Base-by-base conservation (phyloP, 257 asterid genomes). In the Ballota nigra region DNA sequence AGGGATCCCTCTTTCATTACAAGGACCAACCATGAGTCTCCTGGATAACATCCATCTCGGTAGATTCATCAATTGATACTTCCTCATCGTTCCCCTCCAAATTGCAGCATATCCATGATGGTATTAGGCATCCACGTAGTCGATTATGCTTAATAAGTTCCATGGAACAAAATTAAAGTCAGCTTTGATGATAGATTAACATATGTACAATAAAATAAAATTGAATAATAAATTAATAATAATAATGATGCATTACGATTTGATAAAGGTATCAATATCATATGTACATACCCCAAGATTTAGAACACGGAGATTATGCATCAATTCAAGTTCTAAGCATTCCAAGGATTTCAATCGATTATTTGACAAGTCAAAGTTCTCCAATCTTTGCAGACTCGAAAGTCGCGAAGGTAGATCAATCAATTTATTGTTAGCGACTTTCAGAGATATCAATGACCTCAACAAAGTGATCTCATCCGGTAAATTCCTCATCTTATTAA, bases 71-170 rank as follows among this genome's bases (percentile, higher is more conserved):
- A 77, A 78, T 75, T 19, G 81, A 80, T 47, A 76, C 31, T 29
- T 85, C 84, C 13, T 72, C 76, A 20, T 23, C 15, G 68, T 88
- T 91, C 12, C 89, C 98, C 79, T 88, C 97, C 88, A 94, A 75
- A 66, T 84, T 82, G 92, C 96, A 92, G 89, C 88, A 80, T 78
- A 92, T 88, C 98, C 97, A 88, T 16, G 92, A 78, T 0, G 98
- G 99, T 79, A 88, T 74, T 76, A 71, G 81, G 75, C 89, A 82
- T 57, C 82, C 79, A 62, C 70, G 77, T 67, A 94, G 90, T 69
- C 70, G 87, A 79, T 94, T 94, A 76, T 82, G 77, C 99, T 94
- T 73, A 81, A 57, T 26, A 78, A 80, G 26, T 63, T 72, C 43
- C 47, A 63, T 43, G 36, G 62, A 6, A 19, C n/a, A 45, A 62